Percentiles rank a stretch among this genome's conserved stretches.
These are phyloP conservation scores for Cyberlindnera euphorbiae DNA, from an alignment of 805 yeast genomes.

Conservation along the genomic window DNA sequence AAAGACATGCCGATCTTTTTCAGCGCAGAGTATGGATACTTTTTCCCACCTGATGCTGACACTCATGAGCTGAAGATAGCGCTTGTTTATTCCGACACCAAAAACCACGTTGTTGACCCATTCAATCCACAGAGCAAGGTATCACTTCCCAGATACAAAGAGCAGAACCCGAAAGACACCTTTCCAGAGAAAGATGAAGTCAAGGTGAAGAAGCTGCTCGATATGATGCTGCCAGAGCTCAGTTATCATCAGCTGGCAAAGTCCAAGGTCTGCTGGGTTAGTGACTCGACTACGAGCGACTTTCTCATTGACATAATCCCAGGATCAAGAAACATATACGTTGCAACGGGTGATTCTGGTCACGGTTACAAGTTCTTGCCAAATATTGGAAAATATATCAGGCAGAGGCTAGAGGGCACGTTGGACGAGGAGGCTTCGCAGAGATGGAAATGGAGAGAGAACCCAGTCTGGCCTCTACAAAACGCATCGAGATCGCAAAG, in stretches of 20 bases:
- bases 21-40: slow-evolving; percentile 39
- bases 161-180: slow-evolving; percentile 28
- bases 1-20: slow-evolving; percentile 39
- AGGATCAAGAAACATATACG: slow-evolving; percentile 26
- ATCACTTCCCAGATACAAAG: slow-evolving; percentile 34
- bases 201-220: slow-evolving; percentile 27
- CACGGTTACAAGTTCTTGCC: slow-evolving; percentile 45
- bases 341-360: slow-evolving; percentile 48
- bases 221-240: slow-evolving; percentile 36
- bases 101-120: slow-evolving; percentile 21
- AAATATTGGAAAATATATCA: slow-evolving; percentile 40
- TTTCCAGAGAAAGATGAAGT: slow-evolving; percentile 30
- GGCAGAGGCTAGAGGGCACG: slow-evolving; percentile 28
- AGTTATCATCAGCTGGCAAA: slow-evolving; percentile 29
- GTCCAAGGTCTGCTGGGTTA: slow-evolving; percentile 37
- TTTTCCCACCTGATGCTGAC: slow-evolving; percentile 42
- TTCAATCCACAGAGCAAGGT: slow-evolving; percentile 12
- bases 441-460: slow-evolving; percentile 32
- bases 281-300: slow-evolving; percentile 37
- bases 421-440: slow-evolving; percentile 21
- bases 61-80: slow-evolving; percentile 35
- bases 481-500: slow-evolving; percentile 16
- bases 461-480: slow-evolving; percentile 16
- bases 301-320: slow-evolving; percentile 39
- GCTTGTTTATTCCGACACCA: slow-evolving; percentile 26